These are phyloP conservation scores for Sanguinoderma infundibulare DNA, from an alignment of 1,284 basidiomycete species.

Conservation along the genomic window DNA sequence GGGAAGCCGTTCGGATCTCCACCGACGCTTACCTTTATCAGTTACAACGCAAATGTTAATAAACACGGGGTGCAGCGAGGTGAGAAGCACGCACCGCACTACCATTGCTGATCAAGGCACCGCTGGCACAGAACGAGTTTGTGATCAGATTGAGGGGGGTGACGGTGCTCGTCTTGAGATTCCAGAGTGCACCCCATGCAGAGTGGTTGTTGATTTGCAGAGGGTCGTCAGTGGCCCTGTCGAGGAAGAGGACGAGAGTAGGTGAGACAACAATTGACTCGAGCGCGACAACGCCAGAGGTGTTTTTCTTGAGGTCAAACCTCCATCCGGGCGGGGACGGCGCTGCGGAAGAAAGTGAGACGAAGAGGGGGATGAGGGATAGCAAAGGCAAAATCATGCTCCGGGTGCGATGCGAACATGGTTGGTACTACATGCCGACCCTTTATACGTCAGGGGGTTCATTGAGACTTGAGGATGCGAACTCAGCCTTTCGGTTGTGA, in stretches of 20 bases:
- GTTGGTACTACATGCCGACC: neutral
- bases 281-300: conserved; percentile 50
- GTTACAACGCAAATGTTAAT: conserved; percentile 7
- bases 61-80: neutral
- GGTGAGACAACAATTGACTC: conserved; percentile 52
- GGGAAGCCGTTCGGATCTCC: conserved; percentile 46
- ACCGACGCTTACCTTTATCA: conserved; percentile 43
- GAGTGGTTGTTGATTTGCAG: conserved; percentile 46
- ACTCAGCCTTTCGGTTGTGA: no score
- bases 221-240: conserved; percentile 49
- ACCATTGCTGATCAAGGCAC: conserved; percentile 54
- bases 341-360: conserved; percentile 7
- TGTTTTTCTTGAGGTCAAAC: conserved; percentile 39
- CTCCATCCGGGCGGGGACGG: conserved; percentile 27
- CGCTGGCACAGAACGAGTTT: conserved; percentile 59
- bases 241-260: conserved; percentile 48
- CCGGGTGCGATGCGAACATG: neutral
- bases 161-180: conserved; percentile 39
- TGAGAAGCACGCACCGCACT: conserved; percentile 40
- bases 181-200: conserved; percentile 42
- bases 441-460: no score
- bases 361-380: neutral
- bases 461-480: no score
- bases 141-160: conserved; percentile 47
- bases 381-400: neutral